These are phyloP conservation scores for Davidsoniella virescens DNA, from an alignment of 2,329 filamentous ascomycete species.

Conservation along the genomic window DNA sequence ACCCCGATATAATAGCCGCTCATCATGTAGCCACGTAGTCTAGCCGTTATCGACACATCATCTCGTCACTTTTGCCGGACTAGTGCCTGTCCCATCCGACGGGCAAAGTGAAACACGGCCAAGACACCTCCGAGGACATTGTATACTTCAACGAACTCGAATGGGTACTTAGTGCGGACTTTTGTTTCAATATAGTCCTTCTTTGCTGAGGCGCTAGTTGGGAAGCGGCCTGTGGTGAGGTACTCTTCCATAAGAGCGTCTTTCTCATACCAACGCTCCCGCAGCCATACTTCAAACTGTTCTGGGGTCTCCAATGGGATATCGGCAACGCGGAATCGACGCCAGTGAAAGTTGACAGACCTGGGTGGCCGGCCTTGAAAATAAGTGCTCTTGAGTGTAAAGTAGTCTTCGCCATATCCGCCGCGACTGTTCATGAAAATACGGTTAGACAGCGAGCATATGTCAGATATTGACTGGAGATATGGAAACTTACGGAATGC, in stretches of 20 bases:
- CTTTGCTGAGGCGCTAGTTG: slow-evolving; percentile 20
- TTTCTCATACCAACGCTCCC: slow-evolving; percentile 81
- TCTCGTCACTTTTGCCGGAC: not conserved
- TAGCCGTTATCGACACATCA: too few relatives aligned
- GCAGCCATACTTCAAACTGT: slow-evolving; percentile 71
- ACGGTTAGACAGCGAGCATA: not conserved
- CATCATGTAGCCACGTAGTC: too few relatives aligned
- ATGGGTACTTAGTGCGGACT: slow-evolving; percentile 10
- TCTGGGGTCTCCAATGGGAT: slow-evolving; percentile 65
- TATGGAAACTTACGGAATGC: slow-evolving; percentile 55
- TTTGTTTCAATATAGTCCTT: slow-evolving; percentile 13
- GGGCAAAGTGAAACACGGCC: slow-evolving; percentile 5
- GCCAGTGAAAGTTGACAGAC: slow-evolving; percentile 94
- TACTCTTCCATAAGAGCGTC: slow-evolving; percentile 79
- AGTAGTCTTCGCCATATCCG: slow-evolving; percentile 78
- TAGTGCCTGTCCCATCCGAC: slow-evolving; percentile 2
- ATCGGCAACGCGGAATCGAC: slow-evolving; percentile 61
- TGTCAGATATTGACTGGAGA: not conserved
- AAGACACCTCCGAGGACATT: slow-evolving; percentile 10
- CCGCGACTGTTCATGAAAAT: slow-evolving; percentile 38
- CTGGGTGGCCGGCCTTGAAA: slow-evolving; percentile 79
- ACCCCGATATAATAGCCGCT: too few relatives aligned
- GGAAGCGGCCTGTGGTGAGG: slow-evolving; percentile 61
- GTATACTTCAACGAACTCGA: slow-evolving; percentile 13
- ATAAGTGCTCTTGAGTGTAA: slow-evolving; percentile 73